These are phyloP conservation scores for Fusarium temperatum DNA, from an alignment of 2,329 filamentous ascomycete species.

Conservation along the genomic window DNA sequence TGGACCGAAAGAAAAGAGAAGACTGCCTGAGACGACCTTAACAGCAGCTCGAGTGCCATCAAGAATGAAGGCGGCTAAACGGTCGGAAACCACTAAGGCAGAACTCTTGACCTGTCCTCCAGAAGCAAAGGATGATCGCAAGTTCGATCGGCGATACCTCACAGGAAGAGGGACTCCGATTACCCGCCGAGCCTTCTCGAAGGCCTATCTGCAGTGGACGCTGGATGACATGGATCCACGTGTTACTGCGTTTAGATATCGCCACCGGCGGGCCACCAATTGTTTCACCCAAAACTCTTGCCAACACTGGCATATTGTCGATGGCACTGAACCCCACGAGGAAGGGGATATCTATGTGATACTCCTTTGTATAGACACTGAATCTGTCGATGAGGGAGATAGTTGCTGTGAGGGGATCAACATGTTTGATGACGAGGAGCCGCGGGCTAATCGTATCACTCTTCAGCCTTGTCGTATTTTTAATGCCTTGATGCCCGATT, in stretches of 20 bases:
- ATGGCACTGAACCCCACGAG: not conserved
- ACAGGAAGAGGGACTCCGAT: not conserved
- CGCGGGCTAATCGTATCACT: not conserved
- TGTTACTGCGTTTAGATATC: not conserved
- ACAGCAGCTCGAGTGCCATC: no score
- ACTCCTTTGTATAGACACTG: fast-evolving
- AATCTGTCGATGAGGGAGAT: fast-evolving
- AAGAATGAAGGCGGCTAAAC: not conserved
- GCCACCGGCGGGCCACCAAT: not conserved
- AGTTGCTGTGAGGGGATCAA: not conserved
- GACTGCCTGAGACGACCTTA: no score
- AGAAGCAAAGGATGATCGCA: not conserved
- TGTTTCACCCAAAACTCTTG: not conserved
- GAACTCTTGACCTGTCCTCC: not conserved
- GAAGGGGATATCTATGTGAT: not conserved
- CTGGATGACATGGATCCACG: not conserved
- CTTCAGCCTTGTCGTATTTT: not conserved
- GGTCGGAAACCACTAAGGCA: not conserved
- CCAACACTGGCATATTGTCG: not conserved
- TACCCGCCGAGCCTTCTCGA: not conserved
- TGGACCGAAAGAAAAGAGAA: no score
- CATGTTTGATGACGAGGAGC: not conserved
- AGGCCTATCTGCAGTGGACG: not conserved
- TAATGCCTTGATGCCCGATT: not conserved
- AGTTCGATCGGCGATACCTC: not conserved